These are phyloP conservation scores for Setaria viridis DNA, from an alignment of 202 grass and related monocot genomes.

Conservation along the genomic window DNA sequence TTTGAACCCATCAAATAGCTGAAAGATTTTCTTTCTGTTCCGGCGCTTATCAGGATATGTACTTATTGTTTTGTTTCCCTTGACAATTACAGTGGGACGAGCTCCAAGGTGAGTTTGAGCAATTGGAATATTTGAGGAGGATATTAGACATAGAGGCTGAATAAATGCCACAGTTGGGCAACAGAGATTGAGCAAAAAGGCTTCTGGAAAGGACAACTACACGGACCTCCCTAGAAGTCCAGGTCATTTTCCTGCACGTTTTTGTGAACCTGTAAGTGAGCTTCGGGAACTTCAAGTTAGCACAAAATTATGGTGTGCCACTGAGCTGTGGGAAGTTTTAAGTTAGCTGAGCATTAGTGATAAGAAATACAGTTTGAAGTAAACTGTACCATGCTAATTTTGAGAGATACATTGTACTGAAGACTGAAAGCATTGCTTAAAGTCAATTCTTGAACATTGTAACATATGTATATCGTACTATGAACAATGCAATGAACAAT, in stretches of 20 bases:
- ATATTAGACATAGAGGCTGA: conserved; percentile 68
- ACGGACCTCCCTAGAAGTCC: not conserved
- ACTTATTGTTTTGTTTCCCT: conserved; percentile 19
- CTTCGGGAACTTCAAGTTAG: not conserved
- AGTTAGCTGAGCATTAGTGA: not conserved
- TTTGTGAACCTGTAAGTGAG: not conserved
- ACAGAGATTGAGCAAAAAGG: not conserved
- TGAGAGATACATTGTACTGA: not conserved
- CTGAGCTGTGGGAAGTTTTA: not conserved
- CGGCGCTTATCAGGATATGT: not conserved
- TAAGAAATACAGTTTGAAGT: not conserved
- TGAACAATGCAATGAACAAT: not conserved
- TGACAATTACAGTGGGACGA: conserved; percentile 75
- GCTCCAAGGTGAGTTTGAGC: conserved; percentile 74
- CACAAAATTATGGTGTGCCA: not conserved
- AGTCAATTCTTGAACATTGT: not conserved
- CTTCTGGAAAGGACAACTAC: not conserved
- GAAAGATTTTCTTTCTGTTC: not conserved
- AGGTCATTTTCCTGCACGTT: not conserved
- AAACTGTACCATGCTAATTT: conserved; percentile 12
- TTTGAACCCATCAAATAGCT: not conserved
- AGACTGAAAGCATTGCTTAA: not conserved
- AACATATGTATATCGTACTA: conserved; percentile 7
- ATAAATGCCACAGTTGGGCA: conserved; percentile 28
- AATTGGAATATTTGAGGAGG: conserved; percentile 91